Evolutionary conservation across 129 eudicot species (phyloP).

Genomic region (Flaveria brownii): DNA sequence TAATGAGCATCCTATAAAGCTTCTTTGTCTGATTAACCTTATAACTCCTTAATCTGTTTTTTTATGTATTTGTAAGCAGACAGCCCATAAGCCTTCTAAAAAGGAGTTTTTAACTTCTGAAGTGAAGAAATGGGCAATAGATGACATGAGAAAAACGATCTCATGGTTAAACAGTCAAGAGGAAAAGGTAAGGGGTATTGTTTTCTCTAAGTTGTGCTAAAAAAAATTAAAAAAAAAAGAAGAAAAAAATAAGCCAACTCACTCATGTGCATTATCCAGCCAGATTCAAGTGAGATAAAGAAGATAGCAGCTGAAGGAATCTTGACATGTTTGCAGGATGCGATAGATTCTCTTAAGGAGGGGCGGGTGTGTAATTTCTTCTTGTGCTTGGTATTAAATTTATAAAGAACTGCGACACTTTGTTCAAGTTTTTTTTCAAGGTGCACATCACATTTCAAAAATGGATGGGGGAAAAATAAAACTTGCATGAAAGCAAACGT

Average conservation of each 20-base stretch:
- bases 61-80: constrained; percentile 2
- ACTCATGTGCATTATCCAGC: constrained; percentile 45
- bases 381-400: not conserved
- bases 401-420: not conserved
- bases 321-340: constrained; percentile 81
- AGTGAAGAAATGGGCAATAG: constrained; percentile 86
- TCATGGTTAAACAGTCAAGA: constrained; percentile 93
- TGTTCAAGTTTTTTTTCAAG: not conserved
- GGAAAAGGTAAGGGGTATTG: constrained; percentile 58
- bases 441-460: not conserved
- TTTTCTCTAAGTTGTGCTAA: not conserved
- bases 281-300: constrained; percentile 64
- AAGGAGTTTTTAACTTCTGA: constrained; percentile 56
- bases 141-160: constrained; percentile 70
- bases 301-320: constrained; percentile 86
- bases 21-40: not conserved
- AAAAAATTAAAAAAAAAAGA: not conserved
- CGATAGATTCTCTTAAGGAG: constrained; percentile 67
- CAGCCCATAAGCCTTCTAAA: constrained; percentile 29
- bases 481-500: not conserved
- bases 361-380: constrained; percentile 46
- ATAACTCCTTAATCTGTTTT: too few species aligned
- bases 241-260: not conserved
- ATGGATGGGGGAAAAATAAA: not conserved
- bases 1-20: not conserved